These are phyloP conservation scores for Hypoxylon trugodes DNA, from an alignment of 495 filamentous ascomycete genomes.

Conservation along the genomic window DNA sequence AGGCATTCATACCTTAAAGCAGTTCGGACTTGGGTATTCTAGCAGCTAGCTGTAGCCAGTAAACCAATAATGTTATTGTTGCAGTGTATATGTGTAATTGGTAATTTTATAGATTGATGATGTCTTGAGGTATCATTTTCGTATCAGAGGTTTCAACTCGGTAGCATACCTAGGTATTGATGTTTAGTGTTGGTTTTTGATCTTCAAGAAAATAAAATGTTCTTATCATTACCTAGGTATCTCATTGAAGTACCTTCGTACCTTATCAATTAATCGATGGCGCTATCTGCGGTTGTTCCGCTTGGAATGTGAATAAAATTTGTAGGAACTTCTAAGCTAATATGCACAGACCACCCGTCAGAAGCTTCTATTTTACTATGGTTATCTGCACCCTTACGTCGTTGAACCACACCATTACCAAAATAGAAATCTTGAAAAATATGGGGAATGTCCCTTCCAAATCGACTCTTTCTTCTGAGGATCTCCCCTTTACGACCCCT, in stretches of 20 bases:
- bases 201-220: not conserved
- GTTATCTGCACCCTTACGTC: constrained; percentile 37
- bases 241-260: too few relatives aligned
- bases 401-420: constrained; percentile 36
- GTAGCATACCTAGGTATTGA: too few relatives aligned
- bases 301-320: too few relatives aligned
- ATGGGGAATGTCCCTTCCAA: constrained; percentile 7
- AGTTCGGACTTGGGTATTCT: constrained; percentile 2
- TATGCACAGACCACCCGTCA: constrained; percentile 20
- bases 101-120: constrained; percentile 10
- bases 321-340: too few relatives aligned
- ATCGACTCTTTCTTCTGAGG: not conserved
- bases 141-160: not conserved
- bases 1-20: too few relatives aligned
- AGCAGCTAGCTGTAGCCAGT: constrained; percentile 23
- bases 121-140: constrained; percentile 2
- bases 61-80: constrained; percentile 15
- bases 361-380: not conserved
- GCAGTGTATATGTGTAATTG: not conserved
- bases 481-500: constrained; percentile 23
- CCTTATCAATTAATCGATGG: constrained; percentile 9
- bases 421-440: constrained; percentile 35
- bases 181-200: too few relatives aligned
- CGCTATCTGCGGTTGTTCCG: constrained; percentile 38
- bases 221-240: constrained; percentile 14